Evolutionary conservation across 108 stramenopile species (phyloP).

Genomic region (Fragilariopsis cylindrus): DNA sequence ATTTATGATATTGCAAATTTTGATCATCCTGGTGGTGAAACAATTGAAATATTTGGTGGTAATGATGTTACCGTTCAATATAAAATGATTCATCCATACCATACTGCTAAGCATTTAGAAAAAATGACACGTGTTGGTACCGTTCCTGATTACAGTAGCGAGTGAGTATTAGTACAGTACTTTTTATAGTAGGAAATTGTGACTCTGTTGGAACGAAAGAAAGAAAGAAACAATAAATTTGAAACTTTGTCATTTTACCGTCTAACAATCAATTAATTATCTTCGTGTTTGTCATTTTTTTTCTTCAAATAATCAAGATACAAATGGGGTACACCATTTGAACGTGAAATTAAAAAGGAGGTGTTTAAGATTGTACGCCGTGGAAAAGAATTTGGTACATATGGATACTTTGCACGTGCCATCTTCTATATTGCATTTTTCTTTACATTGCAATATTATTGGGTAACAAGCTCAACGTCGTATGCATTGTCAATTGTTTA

Average conservation of each 20-base stretch:
- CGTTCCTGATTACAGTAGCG: slow-evolving; percentile 55
- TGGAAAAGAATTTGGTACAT: slow-evolving; percentile 82
- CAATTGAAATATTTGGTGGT: slow-evolving; percentile 81
- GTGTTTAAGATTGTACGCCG: slow-evolving; percentile 88
- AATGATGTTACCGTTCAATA: slow-evolving; percentile 90
- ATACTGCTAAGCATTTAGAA: slow-evolving; percentile 81
- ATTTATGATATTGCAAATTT: slow-evolving; percentile 79
- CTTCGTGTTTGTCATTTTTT: not conserved
- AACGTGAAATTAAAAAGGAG: slow-evolving; percentile 83
- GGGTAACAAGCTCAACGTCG: slow-evolving; percentile 54
- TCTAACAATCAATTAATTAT: too few species aligned
- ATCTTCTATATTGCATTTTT: slow-evolving; percentile 72
- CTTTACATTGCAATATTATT: slow-evolving; percentile 59
- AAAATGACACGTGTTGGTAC: slow-evolving; percentile 82
- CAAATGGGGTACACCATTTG: slow-evolving; percentile 84
- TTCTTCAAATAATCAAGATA: slow-evolving; percentile 41
- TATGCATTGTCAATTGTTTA: slow-evolving; percentile 62
- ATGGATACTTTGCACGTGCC: slow-evolving; percentile 73
- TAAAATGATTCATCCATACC: slow-evolving; percentile 91
- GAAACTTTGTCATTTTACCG: too few species aligned
- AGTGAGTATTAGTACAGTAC: slow-evolving; percentile 54
- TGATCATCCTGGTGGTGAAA: slow-evolving; percentile 85
- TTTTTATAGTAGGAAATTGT: not conserved
- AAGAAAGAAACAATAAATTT: too few species aligned
- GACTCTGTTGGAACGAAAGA: too few species aligned